Base-by-base conservation (phyloP, 371 early-diverging fungal genomes). In the Sporodiniella umbellata region DNA sequence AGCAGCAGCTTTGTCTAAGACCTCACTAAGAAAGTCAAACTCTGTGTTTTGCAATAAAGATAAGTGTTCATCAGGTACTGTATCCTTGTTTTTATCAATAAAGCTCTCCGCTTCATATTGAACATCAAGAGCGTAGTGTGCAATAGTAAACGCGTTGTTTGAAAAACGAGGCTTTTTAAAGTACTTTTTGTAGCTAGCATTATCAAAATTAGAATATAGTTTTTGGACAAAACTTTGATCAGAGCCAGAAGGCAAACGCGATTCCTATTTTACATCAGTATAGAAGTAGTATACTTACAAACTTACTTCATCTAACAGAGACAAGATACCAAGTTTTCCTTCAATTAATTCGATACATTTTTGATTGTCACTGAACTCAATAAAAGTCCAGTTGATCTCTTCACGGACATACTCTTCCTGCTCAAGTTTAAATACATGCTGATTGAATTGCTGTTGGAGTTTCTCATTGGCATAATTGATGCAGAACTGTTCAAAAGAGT, bases 401-500 rank as follows among this genome's bases (percentile, higher is more conserved):
- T 99, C 99, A 31, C 84, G 83, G 55, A 86, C 75, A 79, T 99
- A 99, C 64, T 99, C 97, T 66, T 98, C 96, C 68, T 99, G 99
- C 74, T 99, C 99, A 12, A 98, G 78, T 31, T 94, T 90, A 79
- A 99, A 99, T 99, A 99, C 99, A 66, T 98, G 95, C 73, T 99
- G 99, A 75, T 99, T 99, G 81, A 99, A 99, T 77, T 99, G 99
- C 66, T 99, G 99, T 70, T 99, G 99, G 11, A 99, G 86, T 56
- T 94, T 93, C 69, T 99, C 99, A 73, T 99, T 99, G 28, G 99
- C 99, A 71, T 99, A 99, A 75, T 99, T 99, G 79, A 99, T 99
- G 68, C 96, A 98, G 21, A 99, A 82, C 68, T 99, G 99, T 69
- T 99, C 99, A 80, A 99, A 99, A 58, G 91, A 89, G 75, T 99